These are phyloP conservation scores for Ailanthus altissimus DNA, from an alignment of 345 rosid genomes.

Conservation along the genomic window DNA sequence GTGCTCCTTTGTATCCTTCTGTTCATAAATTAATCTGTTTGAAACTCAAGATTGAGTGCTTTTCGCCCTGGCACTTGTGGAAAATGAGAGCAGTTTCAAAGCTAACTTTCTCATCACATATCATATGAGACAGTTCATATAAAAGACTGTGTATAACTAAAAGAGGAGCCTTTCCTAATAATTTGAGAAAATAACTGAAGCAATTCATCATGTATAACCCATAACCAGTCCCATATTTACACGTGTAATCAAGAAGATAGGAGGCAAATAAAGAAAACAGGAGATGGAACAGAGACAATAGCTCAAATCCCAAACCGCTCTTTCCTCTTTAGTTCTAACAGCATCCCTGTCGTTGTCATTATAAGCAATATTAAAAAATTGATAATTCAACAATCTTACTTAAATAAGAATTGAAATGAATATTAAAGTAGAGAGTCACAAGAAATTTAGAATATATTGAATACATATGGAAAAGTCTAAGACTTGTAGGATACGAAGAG, in stretches of 20 bases:
- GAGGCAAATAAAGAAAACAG: not conserved
- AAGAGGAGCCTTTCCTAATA: not conserved
- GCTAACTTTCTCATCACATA: not conserved
- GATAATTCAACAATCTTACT: too few species aligned
- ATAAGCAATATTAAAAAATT: too few species aligned
- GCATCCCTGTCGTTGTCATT: too few species aligned
- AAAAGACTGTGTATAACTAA: not conserved
- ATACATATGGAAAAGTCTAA: too few species aligned
- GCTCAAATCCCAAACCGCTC: not conserved
- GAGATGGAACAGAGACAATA: not conserved
- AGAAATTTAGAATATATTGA: too few species aligned
- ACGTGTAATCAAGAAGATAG: not conserved
- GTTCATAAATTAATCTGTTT: not conserved
- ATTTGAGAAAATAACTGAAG: not conserved
- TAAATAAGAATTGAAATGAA: too few species aligned
- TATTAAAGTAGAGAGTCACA: too few species aligned
- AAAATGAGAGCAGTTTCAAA: not conserved
- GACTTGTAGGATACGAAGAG: too few species aligned
- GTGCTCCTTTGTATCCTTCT: not conserved
- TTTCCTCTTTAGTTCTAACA: not conserved
- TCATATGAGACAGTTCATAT: not conserved
- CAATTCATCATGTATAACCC: not conserved
- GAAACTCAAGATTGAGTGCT: not conserved
- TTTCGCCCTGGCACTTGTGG: not conserved
- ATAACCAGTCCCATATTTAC: not conserved